Evolutionary conservation across 805 yeast species (phyloP), one percentile per base, ranked within the genome.

Genomic region (Metschnikowia baotianmanensis): DNA sequence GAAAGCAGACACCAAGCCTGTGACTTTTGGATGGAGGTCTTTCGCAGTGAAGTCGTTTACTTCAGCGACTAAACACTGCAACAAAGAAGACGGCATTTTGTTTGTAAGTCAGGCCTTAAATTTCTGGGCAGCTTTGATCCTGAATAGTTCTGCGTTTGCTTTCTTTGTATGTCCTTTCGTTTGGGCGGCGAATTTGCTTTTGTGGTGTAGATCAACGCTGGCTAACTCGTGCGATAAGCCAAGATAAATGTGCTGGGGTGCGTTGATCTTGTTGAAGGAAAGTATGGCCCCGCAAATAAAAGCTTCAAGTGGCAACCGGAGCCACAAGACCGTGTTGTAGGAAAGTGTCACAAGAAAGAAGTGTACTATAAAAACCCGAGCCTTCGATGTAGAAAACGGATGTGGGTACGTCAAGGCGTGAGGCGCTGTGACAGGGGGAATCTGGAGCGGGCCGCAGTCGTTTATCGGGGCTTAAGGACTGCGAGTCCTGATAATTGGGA

Each of bases 1-100:
- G 34, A 65, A 65, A 9, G 53, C 54, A 24, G 48, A 47, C n/a
- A 59, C 57, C 32, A 65, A 48, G 5, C 57, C 52, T 8, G 43
- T 25, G 12, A 62, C 54, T 51, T 52, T 63, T 2, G 63, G 65
- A 33, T 63, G 62, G 16, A 62, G 51, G 10, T 45, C 50, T 6
- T 47, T 36, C 16, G 46, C 47, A 5, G 44, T 31, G 36, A 35
- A 26, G 18, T 35, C 37, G 27, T 41, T 47, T 31, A 57, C 62
- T 38, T 63, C 69, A 3, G 52, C 55, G 24, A 50, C 51, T 28
- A 63, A 50, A 16, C 46, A 33, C 16, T 37, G 34, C 18, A 36
- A 16, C 22, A 29, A 34, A 24, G 44, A 19, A 11, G 36, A 22
- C 31, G 34, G 31, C 42, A 29, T 33, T 21, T 10, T 11, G n/a